These are phyloP conservation scores for Aspergillus tubingensis DNA, from an alignment of 2,329 filamentous ascomycete species.

Conservation along the genomic window DNA sequence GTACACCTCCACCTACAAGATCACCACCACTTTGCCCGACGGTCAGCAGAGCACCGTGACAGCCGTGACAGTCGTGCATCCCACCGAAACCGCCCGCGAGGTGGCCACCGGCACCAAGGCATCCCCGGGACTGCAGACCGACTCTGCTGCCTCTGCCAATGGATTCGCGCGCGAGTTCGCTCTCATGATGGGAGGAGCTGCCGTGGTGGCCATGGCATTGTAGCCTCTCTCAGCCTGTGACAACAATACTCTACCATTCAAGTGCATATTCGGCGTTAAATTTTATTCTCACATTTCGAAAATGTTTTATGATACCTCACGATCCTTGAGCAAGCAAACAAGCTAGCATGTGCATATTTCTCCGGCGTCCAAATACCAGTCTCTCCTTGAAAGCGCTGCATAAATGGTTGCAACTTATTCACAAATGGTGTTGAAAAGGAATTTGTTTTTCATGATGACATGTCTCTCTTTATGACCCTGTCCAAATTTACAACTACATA, in stretches of 20 bases:
- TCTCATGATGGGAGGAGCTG: slow-evolving; percentile 45
- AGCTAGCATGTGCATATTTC: background rate
- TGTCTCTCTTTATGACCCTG: slow-evolving; percentile 1
- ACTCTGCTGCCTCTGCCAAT: slow-evolving; percentile 32
- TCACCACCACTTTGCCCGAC: slow-evolving; percentile 45
- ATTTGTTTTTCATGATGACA: background rate
- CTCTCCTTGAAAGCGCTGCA: slow-evolving; percentile 6
- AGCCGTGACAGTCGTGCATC: slow-evolving; percentile 47
- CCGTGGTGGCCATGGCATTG: slow-evolving; percentile 42
- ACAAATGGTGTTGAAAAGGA: background rate
- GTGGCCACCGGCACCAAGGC: slow-evolving; percentile 26
- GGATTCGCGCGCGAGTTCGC: slow-evolving; percentile 38
- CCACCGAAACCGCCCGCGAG: slow-evolving; percentile 29
- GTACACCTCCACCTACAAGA: slow-evolving; percentile 43
- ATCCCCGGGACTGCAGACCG: slow-evolving; percentile 45
- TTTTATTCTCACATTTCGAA: background rate
- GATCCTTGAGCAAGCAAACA: slow-evolving; percentile 7
- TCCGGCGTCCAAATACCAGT: background rate
- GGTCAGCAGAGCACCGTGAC: slow-evolving; percentile 48
- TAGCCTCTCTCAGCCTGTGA: slow-evolving; percentile 19
- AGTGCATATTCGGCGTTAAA: slow-evolving; percentile 14
- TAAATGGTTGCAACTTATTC: background rate
- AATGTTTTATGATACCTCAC: slow-evolving; percentile 6
- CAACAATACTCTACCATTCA: slow-evolving; percentile 1
- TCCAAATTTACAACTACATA: background rate